A percentile compares a stretch with the other conserved stretches of the same genome.
Evolutionary conservation across 2,329 filamentous ascomycete species (phyloP).

Genomic region (Cladosporium sp.): DNA sequence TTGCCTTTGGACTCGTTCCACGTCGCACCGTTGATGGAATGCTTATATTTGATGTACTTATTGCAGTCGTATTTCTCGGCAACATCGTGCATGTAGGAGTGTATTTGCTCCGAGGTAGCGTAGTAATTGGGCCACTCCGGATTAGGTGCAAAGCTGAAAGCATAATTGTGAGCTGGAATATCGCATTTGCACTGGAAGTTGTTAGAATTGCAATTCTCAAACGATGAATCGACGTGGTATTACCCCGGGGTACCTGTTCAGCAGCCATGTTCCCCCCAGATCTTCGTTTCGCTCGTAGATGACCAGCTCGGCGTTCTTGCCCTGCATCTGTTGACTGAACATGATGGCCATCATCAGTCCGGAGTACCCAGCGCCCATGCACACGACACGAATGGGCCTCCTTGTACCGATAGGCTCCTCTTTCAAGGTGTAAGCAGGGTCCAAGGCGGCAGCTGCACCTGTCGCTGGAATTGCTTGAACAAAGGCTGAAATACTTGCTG

Average conservation of each 20-base stretch:
- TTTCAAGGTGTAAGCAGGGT: not conserved
- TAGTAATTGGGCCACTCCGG: slow-evolving; percentile 33
- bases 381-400: not conserved
- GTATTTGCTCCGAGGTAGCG: slow-evolving; percentile 41
- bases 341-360: slow-evolving; percentile 5
- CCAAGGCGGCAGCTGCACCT: not conserved
- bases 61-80: slow-evolving; percentile 40
- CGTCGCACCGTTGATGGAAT: slow-evolving; percentile 8
- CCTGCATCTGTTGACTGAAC: slow-evolving; percentile 3
- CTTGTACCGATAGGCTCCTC: slow-evolving; percentile 5
- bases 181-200: not conserved
- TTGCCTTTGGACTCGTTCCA: slow-evolving; percentile 19
- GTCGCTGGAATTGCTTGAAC: not conserved
- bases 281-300: slow-evolving; percentile 48
- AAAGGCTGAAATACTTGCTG: not conserved
- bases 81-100: slow-evolving; percentile 40
- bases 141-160: slow-evolving; percentile 40
- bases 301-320: not conserved
- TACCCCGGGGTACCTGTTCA: slow-evolving; percentile 44
- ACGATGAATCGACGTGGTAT: not conserved
- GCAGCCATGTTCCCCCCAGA: slow-evolving; percentile 54
- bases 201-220: not conserved
- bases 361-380: not conserved
- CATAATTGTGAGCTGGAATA: slow-evolving; percentile 36
- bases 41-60: slow-evolving; percentile 27